Percentiles rank a stretch among this genome's conserved stretches.
These are phyloP conservation scores for Crithidia expoeki DNA, from an alignment of 208 protist species.

Conservation along the genomic window DNA sequence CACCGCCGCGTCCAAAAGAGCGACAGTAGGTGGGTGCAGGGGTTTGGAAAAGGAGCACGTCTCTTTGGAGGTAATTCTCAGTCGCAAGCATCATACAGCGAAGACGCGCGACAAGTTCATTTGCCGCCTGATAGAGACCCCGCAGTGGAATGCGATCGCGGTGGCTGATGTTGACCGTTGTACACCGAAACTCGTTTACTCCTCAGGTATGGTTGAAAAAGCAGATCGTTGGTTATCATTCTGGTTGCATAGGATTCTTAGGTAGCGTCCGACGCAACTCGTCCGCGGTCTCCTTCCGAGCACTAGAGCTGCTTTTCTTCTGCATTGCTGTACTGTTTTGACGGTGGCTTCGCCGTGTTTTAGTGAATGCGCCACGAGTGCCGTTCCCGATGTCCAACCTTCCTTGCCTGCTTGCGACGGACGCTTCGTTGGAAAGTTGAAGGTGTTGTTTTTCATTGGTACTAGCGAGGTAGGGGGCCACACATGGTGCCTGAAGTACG, in stretches of 20 bases:
- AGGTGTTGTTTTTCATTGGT: conserved; percentile 4
- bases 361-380: background rate
- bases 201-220: background rate
- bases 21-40: background rate
- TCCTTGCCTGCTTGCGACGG: background rate
- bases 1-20: background rate
- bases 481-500: background rate
- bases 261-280: background rate
- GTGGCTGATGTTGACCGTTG: background rate
- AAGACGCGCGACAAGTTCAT: conserved; percentile 2
- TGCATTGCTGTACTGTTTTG: conserved; percentile 4
- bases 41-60: background rate
- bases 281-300: background rate
- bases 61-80: background rate
- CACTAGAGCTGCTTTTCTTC: background rate
- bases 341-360: background rate
- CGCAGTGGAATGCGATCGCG: background rate
- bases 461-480: background rate
- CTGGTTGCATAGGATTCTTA: no score
- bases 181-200: background rate
- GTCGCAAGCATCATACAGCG: background rate
- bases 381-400: background rate
- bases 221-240: background rate
- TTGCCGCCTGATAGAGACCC: background rate
- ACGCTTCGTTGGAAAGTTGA: conserved; percentile 4